phyloP scores from a whole-genome alignment of 306 rosid genomes.

The Prunus dulcis region DNA sequence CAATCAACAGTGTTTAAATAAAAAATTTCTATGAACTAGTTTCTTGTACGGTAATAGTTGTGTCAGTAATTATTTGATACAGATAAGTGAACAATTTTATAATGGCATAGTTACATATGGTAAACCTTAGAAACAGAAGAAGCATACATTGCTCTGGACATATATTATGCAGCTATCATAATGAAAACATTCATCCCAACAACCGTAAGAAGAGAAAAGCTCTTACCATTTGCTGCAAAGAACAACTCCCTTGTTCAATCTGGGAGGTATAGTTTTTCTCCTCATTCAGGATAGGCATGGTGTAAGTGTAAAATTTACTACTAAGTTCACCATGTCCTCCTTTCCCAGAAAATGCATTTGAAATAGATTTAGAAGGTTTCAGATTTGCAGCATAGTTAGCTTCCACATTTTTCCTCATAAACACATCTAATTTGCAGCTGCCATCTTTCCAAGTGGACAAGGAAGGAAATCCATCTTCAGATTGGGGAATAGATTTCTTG shows the following conservation, averaged over 20 bases:
- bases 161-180: neutral
- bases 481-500: constrained; percentile 45
- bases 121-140: neutral
- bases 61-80: neutral
- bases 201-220: constrained; percentile 11
- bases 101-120: neutral
- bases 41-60: neutral
- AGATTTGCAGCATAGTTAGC: constrained; percentile 43
- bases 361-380: constrained; percentile 36
- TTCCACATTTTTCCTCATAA: constrained; percentile 44
- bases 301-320: constrained; percentile 27
- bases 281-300: constrained; percentile 32
- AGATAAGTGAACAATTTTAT: neutral
- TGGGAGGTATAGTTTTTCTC: constrained; percentile 30
- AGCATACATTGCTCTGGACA: neutral
- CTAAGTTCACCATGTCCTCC: constrained; percentile 40
- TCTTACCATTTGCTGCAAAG: constrained; percentile 43
- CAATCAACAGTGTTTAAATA: neutral
- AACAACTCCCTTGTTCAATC: constrained; percentile 35
- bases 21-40: neutral
- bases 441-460: constrained; percentile 51
- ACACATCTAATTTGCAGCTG: constrained; percentile 43
- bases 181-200: constrained; percentile 1
- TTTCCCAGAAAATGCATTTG: constrained; percentile 39
- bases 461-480: constrained; percentile 41